Evolutionary conservation across 257 asterid species (phyloP).

Genomic region (Cynanchum wilfordii): DNA sequence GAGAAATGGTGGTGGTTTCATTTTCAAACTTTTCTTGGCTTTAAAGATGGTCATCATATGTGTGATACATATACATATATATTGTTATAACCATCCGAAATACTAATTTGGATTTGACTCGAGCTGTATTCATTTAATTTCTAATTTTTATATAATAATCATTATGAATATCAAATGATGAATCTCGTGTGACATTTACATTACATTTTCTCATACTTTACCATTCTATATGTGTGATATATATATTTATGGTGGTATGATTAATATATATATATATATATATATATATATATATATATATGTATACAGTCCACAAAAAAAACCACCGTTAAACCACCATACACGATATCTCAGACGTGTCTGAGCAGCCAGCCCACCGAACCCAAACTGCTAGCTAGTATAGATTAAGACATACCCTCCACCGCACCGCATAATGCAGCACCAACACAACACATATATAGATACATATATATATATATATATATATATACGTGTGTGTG

Average conservation of each 20-base stretch:
- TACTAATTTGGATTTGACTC: no score
- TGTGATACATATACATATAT: slow-evolving; percentile 4
- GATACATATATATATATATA: not conserved
- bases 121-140: no score
- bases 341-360: slow-evolving; percentile 28
- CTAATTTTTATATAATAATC: no score
- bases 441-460: no score
- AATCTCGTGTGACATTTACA: no score
- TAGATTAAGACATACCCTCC: not conserved
- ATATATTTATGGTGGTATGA: not conserved
- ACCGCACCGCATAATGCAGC: not conserved
- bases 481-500: no score
- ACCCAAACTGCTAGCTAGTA: not conserved
- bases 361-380: slow-evolving; percentile 18
- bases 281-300: not conserved
- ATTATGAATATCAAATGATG: no score
- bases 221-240: no score
- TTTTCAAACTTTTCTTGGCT: slow-evolving; percentile 29
- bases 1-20: slow-evolving; percentile 5
- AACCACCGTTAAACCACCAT: slow-evolving; percentile 2
- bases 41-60: slow-evolving; percentile 56
- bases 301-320: slow-evolving; percentile 14
- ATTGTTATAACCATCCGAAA: no score
- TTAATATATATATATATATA: no score
- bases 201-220: no score